Base-by-base conservation (phyloP, 1,284 basidiomycete genomes). In the Psilocybe mexicana region DNA sequence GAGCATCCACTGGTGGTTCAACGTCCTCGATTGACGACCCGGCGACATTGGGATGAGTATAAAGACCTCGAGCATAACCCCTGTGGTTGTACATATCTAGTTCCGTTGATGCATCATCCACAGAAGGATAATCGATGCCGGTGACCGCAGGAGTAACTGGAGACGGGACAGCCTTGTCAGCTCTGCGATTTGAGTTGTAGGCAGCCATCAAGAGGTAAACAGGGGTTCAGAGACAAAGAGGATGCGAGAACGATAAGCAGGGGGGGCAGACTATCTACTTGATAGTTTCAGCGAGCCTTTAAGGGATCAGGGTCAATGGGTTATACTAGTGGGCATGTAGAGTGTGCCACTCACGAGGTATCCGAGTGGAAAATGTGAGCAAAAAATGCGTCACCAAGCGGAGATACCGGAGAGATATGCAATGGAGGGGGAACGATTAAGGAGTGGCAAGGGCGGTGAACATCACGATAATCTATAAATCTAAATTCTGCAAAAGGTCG, bases 91-190 rank as follows among this genome's bases (percentile, higher is more conserved):
- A 68, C 26, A 70, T 65, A 42, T 71, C 72, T 35, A 68, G 55
- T 61, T 74, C 72, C 23, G 71, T 70, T 33, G 72, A 67, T 3
- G 68, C 67, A 55, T 76, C 75, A 57, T 73, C 66, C 25, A 69
- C 69, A 43, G 74, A 70, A 30, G 77, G 77, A 63, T 78, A 78
- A 56, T 73, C 68, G 60, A 79, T 76, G 42, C 76, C 75, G 33
- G 77, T 78, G 35, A 79, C 75, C 38, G 74, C 76, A 55, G 76
- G 74, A 28, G 76, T 78, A 58, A 72, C 69, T 45, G 76, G 75
- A 33, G 75, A 74, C 7, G 63, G 62, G 55, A 68, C 61, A 25
- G 50, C 60, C 61, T 70, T 72, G 63, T 72, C 72, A 59, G 67
- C 67, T 63, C 61, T 68, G 56, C 65, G 69, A 51, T 64, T 65